phyloP scores from a whole-genome alignment of 352 stramenopile species.

The Phytophthora pseudosyringae region DNA sequence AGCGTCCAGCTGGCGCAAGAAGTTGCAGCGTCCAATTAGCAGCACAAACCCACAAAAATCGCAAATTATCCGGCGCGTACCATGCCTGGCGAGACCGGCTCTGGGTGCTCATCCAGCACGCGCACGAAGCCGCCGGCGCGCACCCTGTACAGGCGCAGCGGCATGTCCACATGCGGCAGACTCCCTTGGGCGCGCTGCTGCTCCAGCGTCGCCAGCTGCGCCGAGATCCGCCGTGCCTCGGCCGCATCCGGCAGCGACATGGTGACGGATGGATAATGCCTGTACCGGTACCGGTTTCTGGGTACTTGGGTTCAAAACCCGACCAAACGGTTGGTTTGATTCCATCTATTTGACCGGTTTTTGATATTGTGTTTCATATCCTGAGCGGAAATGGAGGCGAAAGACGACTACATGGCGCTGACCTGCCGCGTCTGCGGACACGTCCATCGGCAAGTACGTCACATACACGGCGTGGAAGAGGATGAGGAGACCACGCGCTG shows the following conservation, averaged over 20 bases:
- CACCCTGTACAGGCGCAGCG: conserved; percentile 53
- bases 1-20: conserved; percentile 36
- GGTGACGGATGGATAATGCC: background rate
- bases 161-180: conserved; percentile 22
- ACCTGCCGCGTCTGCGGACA: conserved; percentile 38
- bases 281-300: conserved; percentile 17
- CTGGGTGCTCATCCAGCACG: conserved; percentile 61
- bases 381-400: conserved; percentile 21
- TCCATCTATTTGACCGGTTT: background rate
- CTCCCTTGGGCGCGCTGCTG: conserved; percentile 32
- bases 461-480: background rate
- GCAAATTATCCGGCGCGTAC: conserved; percentile 25
- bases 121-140: conserved; percentile 56
- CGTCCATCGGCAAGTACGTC: conserved; percentile 38
- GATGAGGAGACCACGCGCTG: background rate
- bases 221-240: conserved; percentile 43
- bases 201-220: conserved; percentile 41
- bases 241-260: conserved; percentile 32
- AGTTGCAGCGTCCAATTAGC: conserved; percentile 22
- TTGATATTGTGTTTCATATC: background rate
- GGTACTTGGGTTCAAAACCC: conserved; percentile 6
- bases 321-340: background rate
- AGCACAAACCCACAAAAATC: conserved; percentile 2
- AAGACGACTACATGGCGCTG: conserved; percentile 16
- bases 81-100: conserved; percentile 60